Conservation (phyloP, 768 basidiomycete species). For the Boletus edulis region DNA sequence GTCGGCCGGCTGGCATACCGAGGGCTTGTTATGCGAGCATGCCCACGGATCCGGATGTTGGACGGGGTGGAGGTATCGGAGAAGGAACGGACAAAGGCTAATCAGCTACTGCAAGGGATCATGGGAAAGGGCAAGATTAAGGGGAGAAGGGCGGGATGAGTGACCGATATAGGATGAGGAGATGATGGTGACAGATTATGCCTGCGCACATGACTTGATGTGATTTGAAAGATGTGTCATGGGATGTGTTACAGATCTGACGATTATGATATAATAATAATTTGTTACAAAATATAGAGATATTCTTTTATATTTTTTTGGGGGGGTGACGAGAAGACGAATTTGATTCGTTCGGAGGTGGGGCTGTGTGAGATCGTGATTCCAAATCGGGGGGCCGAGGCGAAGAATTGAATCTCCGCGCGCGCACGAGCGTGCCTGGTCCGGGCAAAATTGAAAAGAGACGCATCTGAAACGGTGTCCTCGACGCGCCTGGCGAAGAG, state of each 20-base stretch:
- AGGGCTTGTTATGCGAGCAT: constrained; percentile 80
- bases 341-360: constrained; percentile 17
- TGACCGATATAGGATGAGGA: constrained; percentile 11
- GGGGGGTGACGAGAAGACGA: constrained; percentile 21
- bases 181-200: constrained; percentile 30
- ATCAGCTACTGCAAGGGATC: constrained; percentile 60
- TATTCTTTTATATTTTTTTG: background rate
- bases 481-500: constrained; percentile 18
- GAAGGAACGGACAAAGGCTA: constrained; percentile 85
- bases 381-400: constrained; percentile 21
- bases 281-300: background rate
- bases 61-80: constrained; percentile 84
- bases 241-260: background rate
- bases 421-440: constrained; percentile 24
- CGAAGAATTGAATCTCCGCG: constrained; percentile 23
- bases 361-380: constrained; percentile 23
- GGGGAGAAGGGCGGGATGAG: constrained; percentile 20
- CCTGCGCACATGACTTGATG: constrained; percentile 28
- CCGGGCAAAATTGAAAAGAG: constrained; percentile 23
- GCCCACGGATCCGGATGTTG: constrained; percentile 61
- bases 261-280: background rate
- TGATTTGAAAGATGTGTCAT: constrained; percentile 19
- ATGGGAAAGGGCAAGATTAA: constrained; percentile 41
- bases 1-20: constrained; percentile 87
- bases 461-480: constrained; percentile 30